Percentiles rank a stretch among this genome's conserved stretches.
phyloP scores from a whole-genome alignment of 2,329 filamentous ascomycete genomes.

The Diaporthe sp. region DNA sequence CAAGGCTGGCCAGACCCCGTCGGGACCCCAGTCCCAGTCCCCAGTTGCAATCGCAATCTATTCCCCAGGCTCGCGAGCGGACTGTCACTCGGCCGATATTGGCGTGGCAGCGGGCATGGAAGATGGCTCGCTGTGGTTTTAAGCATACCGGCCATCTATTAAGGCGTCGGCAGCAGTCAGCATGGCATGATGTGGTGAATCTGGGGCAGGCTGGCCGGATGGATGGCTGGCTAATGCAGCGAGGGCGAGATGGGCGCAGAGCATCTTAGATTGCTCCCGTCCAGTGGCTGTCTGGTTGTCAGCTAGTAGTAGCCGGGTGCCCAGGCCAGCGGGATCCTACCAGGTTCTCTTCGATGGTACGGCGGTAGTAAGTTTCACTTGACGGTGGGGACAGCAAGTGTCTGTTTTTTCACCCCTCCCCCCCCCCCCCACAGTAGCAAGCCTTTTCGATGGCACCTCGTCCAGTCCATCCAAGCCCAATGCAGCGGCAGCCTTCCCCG shows the following conservation, averaged over 20 bases:
- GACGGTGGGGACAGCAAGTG: conserved; percentile 23
- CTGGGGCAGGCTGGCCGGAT: neutral
- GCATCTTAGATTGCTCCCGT: conserved; percentile 29
- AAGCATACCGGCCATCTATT: conserved; percentile 23
- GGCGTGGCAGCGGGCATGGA: neutral
- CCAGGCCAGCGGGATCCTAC: conserved; percentile 18
- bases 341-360: conserved; percentile 26
- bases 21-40: neutral
- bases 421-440: neutral
- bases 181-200: conserved; percentile 9
- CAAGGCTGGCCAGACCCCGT: conserved; percentile 19
- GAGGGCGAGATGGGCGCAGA: conserved; percentile 11
- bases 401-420: neutral
- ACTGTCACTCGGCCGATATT: conserved; percentile 28
- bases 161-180: conserved; percentile 15
- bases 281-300: neutral
- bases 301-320: neutral
- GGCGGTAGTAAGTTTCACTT: conserved; percentile 32
- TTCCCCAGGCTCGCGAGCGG: neutral
- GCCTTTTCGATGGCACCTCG: conserved; percentile 2
- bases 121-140: neutral
- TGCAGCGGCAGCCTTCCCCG: conserved; percentile 32
- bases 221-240: conserved; percentile 27
- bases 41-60: conserved; percentile 18
- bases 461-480: conserved; percentile 13